Evolutionary conservation across 2,329 filamentous ascomycete genomes (phyloP), one percentile per base, ranked within the genome.

Genomic region (Zymoseptoria ardabiliae): DNA sequence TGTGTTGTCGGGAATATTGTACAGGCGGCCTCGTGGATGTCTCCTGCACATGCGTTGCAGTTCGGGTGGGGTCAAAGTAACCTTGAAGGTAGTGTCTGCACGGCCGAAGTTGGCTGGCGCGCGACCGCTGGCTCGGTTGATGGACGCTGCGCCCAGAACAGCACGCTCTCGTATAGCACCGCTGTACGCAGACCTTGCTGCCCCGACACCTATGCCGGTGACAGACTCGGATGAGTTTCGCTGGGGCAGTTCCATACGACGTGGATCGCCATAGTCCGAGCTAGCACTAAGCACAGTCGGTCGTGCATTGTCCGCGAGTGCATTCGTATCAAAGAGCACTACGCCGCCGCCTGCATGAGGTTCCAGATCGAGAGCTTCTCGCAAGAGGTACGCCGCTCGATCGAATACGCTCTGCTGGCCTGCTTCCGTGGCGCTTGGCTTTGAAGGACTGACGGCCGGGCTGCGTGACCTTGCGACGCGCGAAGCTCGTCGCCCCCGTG

Each of bases 361-460:
- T n/a, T 77, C 76, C 11, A 77, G 72, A n/a, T 70, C 70, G 13
- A 81, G 66, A 23, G 77, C 76, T 58, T 80, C 75, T 1, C 75
- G 72, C 5, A 81, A 70, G 0, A 81, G 65, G 49, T 78, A 76
- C 1, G 78, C 77, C 3, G 79, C 79, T 25, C 78, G 72, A n/a
- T 72, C 70, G 57, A 81, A 80, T 3, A 75, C 75, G 66, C 60
- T 60, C 55, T 66, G 61, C 53, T 66, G 66, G 55, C 69, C 63
- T 69, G 61, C 68, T 63, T 50, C 71, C 61, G 61, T 66, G 25
- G 25, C 25, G 17, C 59, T 71, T 63, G 68, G 71, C 50, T 50
- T 55, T 11, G 54, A 41, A 21, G 35, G 30, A 41, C 50, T 52
- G 4, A 7, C 25, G 11, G 28, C 28, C 22, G 22, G 45, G 13